A percentile compares a stretch with the other conserved stretches of the same genome.
phyloP scores from a whole-genome alignment of 148 eudicot species.

The Nyssa sinensis region DNA sequence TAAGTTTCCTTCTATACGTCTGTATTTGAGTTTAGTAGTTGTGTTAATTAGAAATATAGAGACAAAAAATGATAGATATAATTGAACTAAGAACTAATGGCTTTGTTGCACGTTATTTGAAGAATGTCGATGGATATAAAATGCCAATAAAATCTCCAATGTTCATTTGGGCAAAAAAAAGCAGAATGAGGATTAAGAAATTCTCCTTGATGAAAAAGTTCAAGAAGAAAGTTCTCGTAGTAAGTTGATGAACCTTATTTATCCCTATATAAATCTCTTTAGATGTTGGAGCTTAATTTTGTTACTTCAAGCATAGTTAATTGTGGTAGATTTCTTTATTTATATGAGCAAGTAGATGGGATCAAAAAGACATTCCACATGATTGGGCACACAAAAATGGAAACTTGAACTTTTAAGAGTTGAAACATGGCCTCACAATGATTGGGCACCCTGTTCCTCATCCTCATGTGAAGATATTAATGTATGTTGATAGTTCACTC shows the following conservation, averaged over 20 bases:
- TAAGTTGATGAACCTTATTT: constrained; percentile 30
- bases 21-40: too few relatives aligned
- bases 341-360: constrained; percentile 47
- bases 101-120: not conserved
- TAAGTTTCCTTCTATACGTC: too few relatives aligned
- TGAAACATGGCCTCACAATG: constrained; percentile 64
- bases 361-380: constrained; percentile 53
- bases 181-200: constrained; percentile 72
- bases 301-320: not conserved
- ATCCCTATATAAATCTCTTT: too few relatives aligned
- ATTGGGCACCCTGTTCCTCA: constrained; percentile 66
- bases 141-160: constrained; percentile 52
- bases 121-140: constrained; percentile 74
- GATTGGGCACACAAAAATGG: constrained; percentile 93
- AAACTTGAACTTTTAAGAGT: constrained; percentile 61
- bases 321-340: not conserved
- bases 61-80: too few relatives aligned
- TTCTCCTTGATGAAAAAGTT: constrained; percentile 95
- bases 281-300: not conserved
- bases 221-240: constrained; percentile 85
- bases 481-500: constrained; percentile 65
- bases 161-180: constrained; percentile 66
- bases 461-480: constrained; percentile 63
- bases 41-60: too few relatives aligned
- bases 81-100: not conserved